Conservation (phyloP, 148 eudicot species). For the Vaccinium darrowii region DNA sequence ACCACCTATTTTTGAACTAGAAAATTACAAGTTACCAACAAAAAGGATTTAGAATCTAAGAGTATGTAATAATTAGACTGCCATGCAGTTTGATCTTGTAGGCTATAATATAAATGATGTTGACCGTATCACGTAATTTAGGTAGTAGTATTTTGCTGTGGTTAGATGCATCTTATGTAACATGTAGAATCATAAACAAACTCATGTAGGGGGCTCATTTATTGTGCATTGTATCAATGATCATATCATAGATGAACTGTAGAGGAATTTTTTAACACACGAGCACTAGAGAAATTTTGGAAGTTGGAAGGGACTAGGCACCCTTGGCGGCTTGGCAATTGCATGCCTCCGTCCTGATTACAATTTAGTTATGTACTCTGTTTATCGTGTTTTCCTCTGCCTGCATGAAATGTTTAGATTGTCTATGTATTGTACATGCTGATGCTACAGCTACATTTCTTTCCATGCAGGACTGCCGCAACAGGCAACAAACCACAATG, state of each 20-base stretch:
- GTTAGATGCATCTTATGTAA: not conserved
- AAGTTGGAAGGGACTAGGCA: not conserved
- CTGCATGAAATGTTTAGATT: not conserved
- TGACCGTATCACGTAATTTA: not conserved
- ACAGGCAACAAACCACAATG: slow-evolving; percentile 40
- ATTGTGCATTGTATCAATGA: too few species aligned
- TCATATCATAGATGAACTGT: not conserved
- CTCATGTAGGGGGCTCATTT: not conserved
- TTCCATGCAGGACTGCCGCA: slow-evolving; percentile 41
- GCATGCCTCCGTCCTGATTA: not conserved
- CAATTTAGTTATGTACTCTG: not conserved
- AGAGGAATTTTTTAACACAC: too few species aligned
- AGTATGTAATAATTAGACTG: not conserved
- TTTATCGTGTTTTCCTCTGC: not conserved
- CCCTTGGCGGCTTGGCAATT: not conserved
- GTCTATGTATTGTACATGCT: too few species aligned
- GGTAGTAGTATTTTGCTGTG: not conserved
- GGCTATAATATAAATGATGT: not conserved
- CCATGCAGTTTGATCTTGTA: not conserved
- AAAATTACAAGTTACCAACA: not conserved
- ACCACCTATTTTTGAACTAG: not conserved
- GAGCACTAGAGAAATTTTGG: not conserved
- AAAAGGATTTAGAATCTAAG: not conserved
- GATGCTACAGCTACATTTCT: not conserved
- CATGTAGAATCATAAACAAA: not conserved